Conservation (phyloP, 1,139 yeast genomes). For the Suhomyces anneliseae region DNA sequence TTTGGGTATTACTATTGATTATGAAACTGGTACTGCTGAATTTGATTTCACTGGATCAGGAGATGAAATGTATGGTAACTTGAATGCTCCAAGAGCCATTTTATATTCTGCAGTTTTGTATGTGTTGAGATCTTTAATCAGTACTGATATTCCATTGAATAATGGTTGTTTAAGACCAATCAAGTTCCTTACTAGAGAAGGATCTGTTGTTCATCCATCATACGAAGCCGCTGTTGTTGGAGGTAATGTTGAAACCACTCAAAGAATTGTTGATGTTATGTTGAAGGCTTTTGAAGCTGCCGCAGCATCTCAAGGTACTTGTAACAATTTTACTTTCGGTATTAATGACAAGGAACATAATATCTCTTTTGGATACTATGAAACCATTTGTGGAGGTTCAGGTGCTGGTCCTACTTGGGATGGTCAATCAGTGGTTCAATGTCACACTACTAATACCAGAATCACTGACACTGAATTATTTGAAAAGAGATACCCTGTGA, state of each 20-base stretch:
- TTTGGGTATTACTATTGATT: slow-evolving; percentile 34
- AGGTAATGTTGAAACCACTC: slow-evolving; percentile 87
- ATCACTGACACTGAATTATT: slow-evolving; percentile 50
- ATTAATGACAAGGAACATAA: slow-evolving; percentile 36
- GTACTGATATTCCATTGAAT: slow-evolving; percentile 78
- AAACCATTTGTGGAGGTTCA: slow-evolving; percentile 51
- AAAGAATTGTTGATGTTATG: slow-evolving; percentile 77
- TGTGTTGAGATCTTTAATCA: slow-evolving; percentile 71
- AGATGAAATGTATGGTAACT: slow-evolving; percentile 45
- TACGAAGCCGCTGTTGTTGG: slow-evolving; percentile 85
- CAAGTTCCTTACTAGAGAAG: slow-evolving; percentile 62
- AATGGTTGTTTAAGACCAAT: slow-evolving; percentile 82
- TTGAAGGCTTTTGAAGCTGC: slow-evolving; percentile 74
- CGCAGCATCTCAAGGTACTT: slow-evolving; percentile 56
- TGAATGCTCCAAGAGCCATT: slow-evolving; percentile 60
- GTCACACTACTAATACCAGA: slow-evolving; percentile 50
- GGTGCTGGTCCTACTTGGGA: slow-evolving; percentile 54
- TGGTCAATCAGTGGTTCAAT: slow-evolving; percentile 49
- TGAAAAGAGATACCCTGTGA: slow-evolving; percentile 49
- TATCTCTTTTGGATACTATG: slow-evolving; percentile 48
- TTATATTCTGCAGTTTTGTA: slow-evolving; percentile 80
- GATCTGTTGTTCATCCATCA: slow-evolving; percentile 68
- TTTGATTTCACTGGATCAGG: slow-evolving; percentile 46
- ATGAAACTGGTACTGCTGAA: slow-evolving; percentile 36
- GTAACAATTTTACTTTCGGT: slow-evolving; percentile 52